A percentile compares a stretch with the other conserved stretches of the same genome.
phyloP scores from a whole-genome alignment of 805 yeast genomes.

The Torulaspora franciscae region DNA sequence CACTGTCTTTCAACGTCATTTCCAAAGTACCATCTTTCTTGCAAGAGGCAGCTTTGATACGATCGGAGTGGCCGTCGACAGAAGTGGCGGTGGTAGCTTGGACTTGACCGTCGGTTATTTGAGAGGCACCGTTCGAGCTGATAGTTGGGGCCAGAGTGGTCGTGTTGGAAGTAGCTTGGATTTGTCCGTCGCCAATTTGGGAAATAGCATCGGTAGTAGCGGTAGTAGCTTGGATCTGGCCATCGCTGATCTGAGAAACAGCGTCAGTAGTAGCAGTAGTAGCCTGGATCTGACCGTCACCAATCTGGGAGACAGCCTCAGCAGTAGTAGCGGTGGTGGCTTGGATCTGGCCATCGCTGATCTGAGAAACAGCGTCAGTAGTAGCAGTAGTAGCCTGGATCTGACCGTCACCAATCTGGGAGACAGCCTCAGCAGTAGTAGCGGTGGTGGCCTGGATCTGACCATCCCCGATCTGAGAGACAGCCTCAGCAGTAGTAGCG shows the following conservation, averaged over 20 bases:
- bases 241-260: conserved; percentile 32
- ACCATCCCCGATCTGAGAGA: conserved; percentile 33
- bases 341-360: conserved; percentile 42
- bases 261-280: conserved; percentile 36
- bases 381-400: conserved; percentile 40
- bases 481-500: conserved; percentile 33
- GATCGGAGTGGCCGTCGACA: conserved; percentile 32
- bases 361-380: conserved; percentile 39
- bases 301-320: conserved; percentile 41
- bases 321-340: conserved; percentile 25
- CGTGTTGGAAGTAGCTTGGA: conserved; percentile 35
- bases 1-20: conserved; percentile 47
- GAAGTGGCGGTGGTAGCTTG: conserved; percentile 35
- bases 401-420: conserved; percentile 57
- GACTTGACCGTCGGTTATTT: conserved; percentile 44
- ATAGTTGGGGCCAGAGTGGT: conserved; percentile 30
- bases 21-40: conserved; percentile 47
- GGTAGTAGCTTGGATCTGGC: conserved; percentile 45
- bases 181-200: conserved; percentile 43
- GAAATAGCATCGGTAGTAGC: conserved; percentile 34
- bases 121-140: conserved; percentile 32
- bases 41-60: conserved; percentile 42
- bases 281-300: conserved; percentile 41
- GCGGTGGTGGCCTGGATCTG: conserved; percentile 38
- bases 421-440: conserved; percentile 28